Evolutionary conservation across 2,329 filamentous ascomycete genomes (phyloP).

Genomic region (Exophiala xenobiotica): DNA sequence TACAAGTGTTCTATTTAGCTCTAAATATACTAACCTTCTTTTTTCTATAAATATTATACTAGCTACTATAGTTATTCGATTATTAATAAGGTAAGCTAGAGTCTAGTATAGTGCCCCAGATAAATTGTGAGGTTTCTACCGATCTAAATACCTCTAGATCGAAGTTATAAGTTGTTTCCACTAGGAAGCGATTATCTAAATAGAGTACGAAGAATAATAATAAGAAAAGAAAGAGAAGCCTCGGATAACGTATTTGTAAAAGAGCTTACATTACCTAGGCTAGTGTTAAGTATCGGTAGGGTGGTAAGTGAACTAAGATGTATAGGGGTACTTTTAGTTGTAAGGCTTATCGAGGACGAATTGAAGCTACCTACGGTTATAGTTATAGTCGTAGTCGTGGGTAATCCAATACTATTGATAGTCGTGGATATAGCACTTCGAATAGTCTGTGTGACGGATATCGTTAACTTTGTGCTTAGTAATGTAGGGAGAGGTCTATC

Average conservation of each 20-base stretch:
- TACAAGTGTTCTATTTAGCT: neutral
- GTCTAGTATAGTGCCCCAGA: neutral
- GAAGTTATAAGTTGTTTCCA: neutral
- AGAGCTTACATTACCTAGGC: neutral
- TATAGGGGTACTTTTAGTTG: neutral
- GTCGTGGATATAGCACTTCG: neutral
- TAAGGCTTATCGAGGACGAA: neutral
- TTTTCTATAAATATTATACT: neutral
- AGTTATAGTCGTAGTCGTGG: neutral
- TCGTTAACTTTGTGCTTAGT: neutral
- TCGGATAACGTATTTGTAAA: constrained; percentile 2
- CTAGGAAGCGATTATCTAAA: constrained; percentile 1
- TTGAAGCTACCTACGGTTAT: neutral
- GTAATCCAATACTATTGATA: neutral
- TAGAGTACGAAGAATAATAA: constrained; percentile 4
- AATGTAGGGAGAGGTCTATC: neutral
- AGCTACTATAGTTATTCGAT: neutral
- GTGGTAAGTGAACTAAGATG: neutral
- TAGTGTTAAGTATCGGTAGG: neutral
- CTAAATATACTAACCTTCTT: neutral
- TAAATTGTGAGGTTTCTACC: neutral
- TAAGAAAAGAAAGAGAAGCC: constrained; percentile 1
- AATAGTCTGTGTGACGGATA: neutral
- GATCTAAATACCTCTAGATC: neutral
- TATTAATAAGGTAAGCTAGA: neutral